These are phyloP conservation scores for Aspergillus carlsbadensis DNA, from an alignment of 495 filamentous ascomycete genomes.

Conservation along the genomic window DNA sequence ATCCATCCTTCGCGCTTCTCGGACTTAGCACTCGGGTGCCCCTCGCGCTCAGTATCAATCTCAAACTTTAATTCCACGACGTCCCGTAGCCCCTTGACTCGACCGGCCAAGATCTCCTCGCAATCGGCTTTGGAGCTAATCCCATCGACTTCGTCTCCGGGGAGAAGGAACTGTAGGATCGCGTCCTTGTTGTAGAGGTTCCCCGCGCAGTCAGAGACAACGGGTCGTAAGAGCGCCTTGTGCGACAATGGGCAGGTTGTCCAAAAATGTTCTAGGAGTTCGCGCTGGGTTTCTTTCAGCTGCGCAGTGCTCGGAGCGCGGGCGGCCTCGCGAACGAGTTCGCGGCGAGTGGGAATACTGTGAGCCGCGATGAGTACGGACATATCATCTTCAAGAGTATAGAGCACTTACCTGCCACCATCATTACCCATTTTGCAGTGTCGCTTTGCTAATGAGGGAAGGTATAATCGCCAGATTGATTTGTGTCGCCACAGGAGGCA, in stretches of 20 bases:
- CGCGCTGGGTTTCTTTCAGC: constrained; percentile 81
- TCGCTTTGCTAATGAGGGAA: neutral
- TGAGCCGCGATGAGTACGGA: neutral
- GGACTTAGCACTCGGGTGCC: constrained; percentile 31
- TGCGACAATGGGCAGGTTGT: constrained; percentile 81
- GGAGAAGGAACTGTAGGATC: constrained; percentile 76
- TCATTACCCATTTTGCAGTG: constrained; percentile 83
- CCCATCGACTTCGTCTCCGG: constrained; percentile 53
- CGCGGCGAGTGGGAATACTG: constrained; percentile 89
- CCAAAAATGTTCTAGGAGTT: constrained; percentile 84
- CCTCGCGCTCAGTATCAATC: constrained; percentile 43
- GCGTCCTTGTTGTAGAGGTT: constrained; percentile 95
- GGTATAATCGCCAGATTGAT: neutral
- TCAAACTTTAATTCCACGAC: constrained; percentile 87
- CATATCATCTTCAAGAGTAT: neutral
- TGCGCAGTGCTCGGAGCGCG: constrained; percentile 80
- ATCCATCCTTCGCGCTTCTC: constrained; percentile 62
- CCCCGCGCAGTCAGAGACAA: constrained; percentile 83
- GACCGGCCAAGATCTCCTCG: constrained; percentile 65
- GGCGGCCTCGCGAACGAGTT: constrained; percentile 89
- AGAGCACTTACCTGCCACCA: constrained; percentile 63
- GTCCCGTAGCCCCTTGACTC: constrained; percentile 80
- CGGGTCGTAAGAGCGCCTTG: constrained; percentile 63
- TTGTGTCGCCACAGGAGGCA: constrained; percentile 7
- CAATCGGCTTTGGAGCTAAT: constrained; percentile 57